phyloP scores from a whole-genome alignment of 2,329 filamentous ascomycete species.

The Dothistroma septosporum region DNA sequence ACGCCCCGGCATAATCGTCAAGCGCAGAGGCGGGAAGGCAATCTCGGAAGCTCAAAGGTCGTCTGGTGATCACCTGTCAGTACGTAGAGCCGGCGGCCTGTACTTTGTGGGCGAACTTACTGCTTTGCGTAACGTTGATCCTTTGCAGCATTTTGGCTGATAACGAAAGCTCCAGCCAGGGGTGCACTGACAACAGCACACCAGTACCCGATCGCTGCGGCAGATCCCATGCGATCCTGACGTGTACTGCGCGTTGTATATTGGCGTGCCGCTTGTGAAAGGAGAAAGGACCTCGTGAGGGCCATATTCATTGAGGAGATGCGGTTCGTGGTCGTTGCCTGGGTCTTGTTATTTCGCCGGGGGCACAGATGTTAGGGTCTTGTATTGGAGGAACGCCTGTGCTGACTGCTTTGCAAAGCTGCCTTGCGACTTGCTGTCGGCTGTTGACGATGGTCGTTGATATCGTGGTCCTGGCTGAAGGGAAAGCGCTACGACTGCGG shows the following conservation, averaged over 20 bases:
- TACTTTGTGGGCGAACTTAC: constrained; percentile 7
- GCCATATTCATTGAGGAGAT: constrained; percentile 53
- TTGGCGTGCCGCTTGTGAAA: constrained; percentile 27
- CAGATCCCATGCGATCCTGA: constrained; percentile 28
- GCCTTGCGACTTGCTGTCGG: background rate
- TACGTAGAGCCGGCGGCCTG: no score
- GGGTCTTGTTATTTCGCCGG: background rate
- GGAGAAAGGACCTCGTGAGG: constrained; percentile 35
- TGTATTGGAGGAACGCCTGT: no score
- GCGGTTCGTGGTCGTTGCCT: background rate
- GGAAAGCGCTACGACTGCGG: no score
- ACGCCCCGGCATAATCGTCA: constrained; percentile 33
- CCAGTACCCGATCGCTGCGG: constrained; percentile 32
- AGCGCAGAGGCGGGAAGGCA: constrained; percentile 34
- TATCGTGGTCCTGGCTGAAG: no score
- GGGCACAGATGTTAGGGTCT: no score
- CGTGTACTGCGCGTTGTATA: constrained; percentile 25
- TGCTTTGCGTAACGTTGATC: constrained; percentile 32
- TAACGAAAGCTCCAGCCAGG: constrained; percentile 34
- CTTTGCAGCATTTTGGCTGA: constrained; percentile 30
- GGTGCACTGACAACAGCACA: constrained; percentile 34
- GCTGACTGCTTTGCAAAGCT: background rate
- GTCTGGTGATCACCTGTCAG: constrained; percentile 19
- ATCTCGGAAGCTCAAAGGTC: constrained; percentile 35
- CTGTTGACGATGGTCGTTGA: no score